Base-by-base conservation (phyloP, 2,329 filamentous ascomycete genomes). In the Dactylellina sp. region DNA sequence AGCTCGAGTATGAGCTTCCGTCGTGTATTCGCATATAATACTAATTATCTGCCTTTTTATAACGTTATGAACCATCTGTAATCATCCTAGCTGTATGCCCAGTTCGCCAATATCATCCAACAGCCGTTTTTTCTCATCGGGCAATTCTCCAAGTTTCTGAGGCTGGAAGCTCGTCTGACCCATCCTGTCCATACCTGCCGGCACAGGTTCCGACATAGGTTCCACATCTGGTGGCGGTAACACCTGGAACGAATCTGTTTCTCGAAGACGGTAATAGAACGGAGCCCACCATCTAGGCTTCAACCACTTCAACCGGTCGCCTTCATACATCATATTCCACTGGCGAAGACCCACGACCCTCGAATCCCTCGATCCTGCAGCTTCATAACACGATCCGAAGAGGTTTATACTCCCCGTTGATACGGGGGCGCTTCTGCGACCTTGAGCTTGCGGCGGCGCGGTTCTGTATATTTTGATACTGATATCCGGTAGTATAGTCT, bases 241-340 rank as follows among this genome's bases (percentile, higher is more conserved):
- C 18, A 72, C 59, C 14, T 60, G 4, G 14, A 72, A 72, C 1
- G 68, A 60, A 59, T 72, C 68, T 1, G 60, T 72, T 24, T 46
- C 60, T 25, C 55, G 11, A 11, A 72, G 11, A 39, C 60, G 39
- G 50, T 59, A 72, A 35, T 64, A 60, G 24, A 47, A 60, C 25
- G 14, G 53, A n/a, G 42, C 32, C 66, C 52, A 72, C 68, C 60
- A 65, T 11, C 59, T 71, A 18, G 68, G 68, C 22, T 61, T 72
- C 11, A 60, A 32, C 60, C 60, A 72, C n/a, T 42, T 44, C 14
- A 64, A n/a, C 35, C 60, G 42, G 7, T 60, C 37, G 12, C 37
- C 25, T 20, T 65, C 60, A 11, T 32, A 18, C 14, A 60, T 49
- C 22, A 47, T 7, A 0, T 5, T 16, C 60, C 60, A 72, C 28